These are phyloP conservation scores for Xylariaceae sp. DNA, from an alignment of 2,329 filamentous ascomycete genomes.

Conservation along the genomic window DNA sequence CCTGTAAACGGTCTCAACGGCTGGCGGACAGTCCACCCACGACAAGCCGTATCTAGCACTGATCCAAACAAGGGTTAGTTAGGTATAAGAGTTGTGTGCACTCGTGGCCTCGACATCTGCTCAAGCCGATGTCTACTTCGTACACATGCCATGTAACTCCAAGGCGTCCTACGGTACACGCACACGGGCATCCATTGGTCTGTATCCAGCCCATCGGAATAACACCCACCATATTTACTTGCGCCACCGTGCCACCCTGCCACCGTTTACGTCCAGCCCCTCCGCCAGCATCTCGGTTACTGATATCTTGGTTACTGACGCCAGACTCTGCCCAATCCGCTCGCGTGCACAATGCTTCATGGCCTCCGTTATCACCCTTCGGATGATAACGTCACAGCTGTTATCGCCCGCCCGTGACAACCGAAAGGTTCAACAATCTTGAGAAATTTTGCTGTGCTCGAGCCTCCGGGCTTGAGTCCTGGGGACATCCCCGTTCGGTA, in stretches of 20 bases:
- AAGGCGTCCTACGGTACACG: background rate
- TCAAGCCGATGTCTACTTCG: too few relatives aligned
- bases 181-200: background rate
- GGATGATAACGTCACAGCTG: slow-evolving; percentile 1
- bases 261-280: slow-evolving; percentile 5
- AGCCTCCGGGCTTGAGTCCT: background rate
- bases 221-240: background rate
- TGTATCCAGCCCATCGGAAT: slow-evolving; percentile 8
- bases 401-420: too few relatives aligned
- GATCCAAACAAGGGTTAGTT: background rate
- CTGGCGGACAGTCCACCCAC: background rate
- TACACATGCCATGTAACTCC: too few relatives aligned
- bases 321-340: too few relatives aligned
- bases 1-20: background rate
- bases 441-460: background rate
- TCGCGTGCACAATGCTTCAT: too few relatives aligned
- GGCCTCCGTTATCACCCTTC: slow-evolving; percentile 1
- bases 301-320: too few relatives aligned
- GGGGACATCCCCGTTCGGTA: background rate
- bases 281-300: background rate
- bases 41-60: slow-evolving; percentile 3
- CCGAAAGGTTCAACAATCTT: background rate
- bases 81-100: too few relatives aligned
- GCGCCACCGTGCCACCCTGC: slow-evolving; percentile 10
- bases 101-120: too few relatives aligned